Conservation (phyloP, 805 yeast species). For the Nakazawaea laoshanensis region DNA sequence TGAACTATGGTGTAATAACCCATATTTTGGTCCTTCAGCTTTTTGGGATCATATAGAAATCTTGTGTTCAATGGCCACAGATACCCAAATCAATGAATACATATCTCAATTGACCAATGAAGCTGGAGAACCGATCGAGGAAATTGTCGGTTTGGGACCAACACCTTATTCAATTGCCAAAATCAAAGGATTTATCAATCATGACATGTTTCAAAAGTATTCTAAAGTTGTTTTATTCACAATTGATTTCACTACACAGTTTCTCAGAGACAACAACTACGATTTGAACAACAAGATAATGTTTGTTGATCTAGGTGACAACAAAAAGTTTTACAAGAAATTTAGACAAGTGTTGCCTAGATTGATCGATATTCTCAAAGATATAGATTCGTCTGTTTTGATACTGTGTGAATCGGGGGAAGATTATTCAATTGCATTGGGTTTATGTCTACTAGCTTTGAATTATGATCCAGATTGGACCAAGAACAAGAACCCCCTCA, state of each 20-base stretch:
- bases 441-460: conserved; percentile 41
- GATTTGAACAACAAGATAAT: neutral
- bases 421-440: conserved; percentile 60
- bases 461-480: conserved; percentile 36
- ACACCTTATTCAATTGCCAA: conserved; percentile 1
- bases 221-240: conserved; percentile 5
- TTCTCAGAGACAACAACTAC: neutral
- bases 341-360: conserved; percentile 4
- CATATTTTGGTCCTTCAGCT: conserved; percentile 38
- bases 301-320: conserved; percentile 1
- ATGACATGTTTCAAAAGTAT: conserved; percentile 1
- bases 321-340: conserved; percentile 8
- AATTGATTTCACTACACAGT: neutral
- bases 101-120: conserved; percentile 1
- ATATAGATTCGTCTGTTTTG: conserved; percentile 20
- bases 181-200: neutral
- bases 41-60: conserved; percentile 43
- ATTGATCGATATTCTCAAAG: neutral
- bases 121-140: neutral
- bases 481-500: conserved; percentile 13
- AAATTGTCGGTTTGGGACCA: conserved; percentile 1
- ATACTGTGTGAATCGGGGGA: conserved; percentile 56
- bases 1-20: conserved; percentile 61
- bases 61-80: conserved; percentile 13
- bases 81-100: conserved; percentile 1